Evolutionary conservation across 495 filamentous ascomycete genomes (phyloP), one percentile per base, ranked within the genome.

Genomic region (Pyrenula aspistea): DNA sequence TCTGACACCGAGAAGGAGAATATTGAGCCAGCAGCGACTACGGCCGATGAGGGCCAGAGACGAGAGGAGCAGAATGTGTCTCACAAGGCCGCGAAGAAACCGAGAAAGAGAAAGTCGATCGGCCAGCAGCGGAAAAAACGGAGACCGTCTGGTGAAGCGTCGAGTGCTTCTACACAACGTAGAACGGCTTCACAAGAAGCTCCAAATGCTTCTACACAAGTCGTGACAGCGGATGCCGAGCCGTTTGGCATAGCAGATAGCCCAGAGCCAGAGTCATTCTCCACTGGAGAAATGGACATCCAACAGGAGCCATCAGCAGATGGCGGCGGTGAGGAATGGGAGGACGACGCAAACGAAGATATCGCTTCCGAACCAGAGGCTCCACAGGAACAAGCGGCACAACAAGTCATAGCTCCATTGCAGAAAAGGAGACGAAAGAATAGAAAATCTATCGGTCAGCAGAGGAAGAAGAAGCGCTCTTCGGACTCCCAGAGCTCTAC

Each of bases 391-490:
- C 31, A 42, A 42, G 31, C 31, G 31, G 31, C 4, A 15, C 31
- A 42, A 42, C 31, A 42, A 42, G 15, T 15, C 31, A n/a, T n/a
- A n/a, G n/a, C n/a, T n/a, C n/a, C n/a, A 54, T 51, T 20, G 31
- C 53, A 31, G 25, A 61, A 22, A 53, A 58, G 23, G 62, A 61
- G 47, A 53, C 23, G 25, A 25, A 59, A 50, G 63, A 58, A 10
- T 11, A 21, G 2, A 31, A 49, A 12, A 53, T 25, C 23, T 63
- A 66, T 31, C 63, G 36, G 56, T 56, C 51, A 59, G 53, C 21
- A 52, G 53, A 21, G 62, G 58, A 55, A 58, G 61, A 24, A 63
- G 59, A 10, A 62, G 58, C 36, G 63, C 63, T 58, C 64, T 56
- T 36, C 56, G 53, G 2, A 62, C 63, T n/a, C 58, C 63, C 22